phyloP scores from a whole-genome alignment of 208 protist genomes.

The Acanthamoeba lenticulata region DNA sequence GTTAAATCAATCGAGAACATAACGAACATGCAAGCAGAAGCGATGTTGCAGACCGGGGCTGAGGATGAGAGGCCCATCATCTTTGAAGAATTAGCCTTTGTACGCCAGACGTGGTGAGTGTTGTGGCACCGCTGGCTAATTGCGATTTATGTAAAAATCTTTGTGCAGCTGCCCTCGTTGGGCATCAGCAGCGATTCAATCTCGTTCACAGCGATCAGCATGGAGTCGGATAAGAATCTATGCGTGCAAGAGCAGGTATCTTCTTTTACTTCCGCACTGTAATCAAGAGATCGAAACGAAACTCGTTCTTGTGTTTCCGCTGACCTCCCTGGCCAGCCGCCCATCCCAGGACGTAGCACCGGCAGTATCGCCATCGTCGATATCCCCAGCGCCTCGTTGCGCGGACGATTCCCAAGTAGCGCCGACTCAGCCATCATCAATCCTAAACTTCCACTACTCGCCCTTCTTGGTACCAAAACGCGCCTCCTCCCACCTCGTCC shows the following conservation, averaged over 20 bases:
- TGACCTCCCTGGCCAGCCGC: neutral
- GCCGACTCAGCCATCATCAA: constrained; percentile 38
- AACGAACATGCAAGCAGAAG: neutral
- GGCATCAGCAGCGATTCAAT: neutral
- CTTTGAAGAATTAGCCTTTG: constrained; percentile 16
- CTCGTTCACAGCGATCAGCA: constrained; percentile 14
- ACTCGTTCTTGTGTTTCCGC: neutral
- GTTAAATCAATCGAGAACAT: too few relatives aligned
- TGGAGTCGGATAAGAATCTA: neutral
- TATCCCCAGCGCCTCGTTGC: neutral
- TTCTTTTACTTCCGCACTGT: too few relatives aligned
- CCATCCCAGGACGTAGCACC: neutral
- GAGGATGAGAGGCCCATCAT: constrained; percentile 5
- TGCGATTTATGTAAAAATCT: too few relatives aligned
- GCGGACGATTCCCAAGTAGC: neutral
- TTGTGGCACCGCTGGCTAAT: too few relatives aligned
- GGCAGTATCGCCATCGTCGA: constrained; percentile 34
- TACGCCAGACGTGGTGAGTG: too few relatives aligned
- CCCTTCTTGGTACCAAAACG: neutral
- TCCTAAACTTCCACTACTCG: neutral
- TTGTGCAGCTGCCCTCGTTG: constrained; percentile 9
- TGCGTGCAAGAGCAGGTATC: constrained; percentile 20
- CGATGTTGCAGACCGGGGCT: neutral
- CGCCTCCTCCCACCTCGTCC: neutral
- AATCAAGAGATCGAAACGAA: too few relatives aligned